Percentiles rank a stretch among this genome's conserved stretches.
These are phyloP conservation scores for Triticum aestivum DNA, from an alignment of 176 grass and related monocot genomes.

Conservation along the genomic window IWGSC_CS_RefSeq_v2.1 NC_057802.1:458235158-458235657, in stretches of 20 bases:
- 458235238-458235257: too few relatives aligned
- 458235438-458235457: too few relatives aligned
- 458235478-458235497: slow-evolving; percentile 47
- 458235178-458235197: slow-evolving; percentile 65
- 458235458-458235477: neutral
- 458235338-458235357: slow-evolving; percentile 43
- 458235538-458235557: slow-evolving; percentile 57
- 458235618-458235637: neutral
- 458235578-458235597: neutral
- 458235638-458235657: neutral
- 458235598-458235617: neutral
- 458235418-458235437: neutral
- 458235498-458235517: slow-evolving; percentile 40
- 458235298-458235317: slow-evolving; percentile 66
- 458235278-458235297: slow-evolving; percentile 60
- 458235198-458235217: neutral
- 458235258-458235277: too few relatives aligned
- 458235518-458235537: slow-evolving; percentile 59
- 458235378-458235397: slow-evolving; percentile 23
- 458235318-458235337: slow-evolving; percentile 74
- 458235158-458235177: slow-evolving; percentile 60
- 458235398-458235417: too few relatives aligned
- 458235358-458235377: slow-evolving; percentile 46
- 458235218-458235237: too few relatives aligned
- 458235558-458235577: neutral